Evolutionary conservation across 1,139 yeast species (phyloP).

Genomic region (Geotrichum europaeum): DNA sequence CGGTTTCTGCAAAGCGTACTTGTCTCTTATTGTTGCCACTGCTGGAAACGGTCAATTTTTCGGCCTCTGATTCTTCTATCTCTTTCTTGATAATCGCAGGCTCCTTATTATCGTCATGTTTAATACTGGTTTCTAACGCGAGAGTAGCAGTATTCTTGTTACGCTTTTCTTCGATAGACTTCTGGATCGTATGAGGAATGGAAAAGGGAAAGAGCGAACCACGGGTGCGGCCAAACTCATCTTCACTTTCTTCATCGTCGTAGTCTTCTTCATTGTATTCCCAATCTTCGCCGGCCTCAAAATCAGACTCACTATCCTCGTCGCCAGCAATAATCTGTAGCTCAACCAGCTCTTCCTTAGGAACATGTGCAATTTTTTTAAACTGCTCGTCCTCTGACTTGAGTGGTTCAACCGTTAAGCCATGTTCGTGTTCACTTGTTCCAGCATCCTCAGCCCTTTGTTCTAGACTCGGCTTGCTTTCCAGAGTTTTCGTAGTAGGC

Average conservation of each 20-base stretch:
- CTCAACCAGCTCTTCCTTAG: slow-evolving; percentile 41
- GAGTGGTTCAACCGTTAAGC: neutral
- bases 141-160: neutral
- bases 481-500: neutral
- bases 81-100: neutral
- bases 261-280: slow-evolving; percentile 32
- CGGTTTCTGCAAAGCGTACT: slow-evolving; percentile 32
- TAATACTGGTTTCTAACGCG: neutral
- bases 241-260: slow-evolving; percentile 36
- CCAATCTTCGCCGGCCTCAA: slow-evolving; percentile 33
- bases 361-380: neutral
- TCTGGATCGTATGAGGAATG: slow-evolving; percentile 7
- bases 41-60: neutral
- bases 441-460: neutral
- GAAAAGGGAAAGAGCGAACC: slow-evolving; percentile 34
- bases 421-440: neutral
- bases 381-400: neutral
- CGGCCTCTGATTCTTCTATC: neutral
- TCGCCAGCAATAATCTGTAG: slow-evolving; percentile 52
- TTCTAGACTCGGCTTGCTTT: neutral
- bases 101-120: neutral
- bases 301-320: slow-evolving; percentile 40
- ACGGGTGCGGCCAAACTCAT: slow-evolving; percentile 37
- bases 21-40: slow-evolving; percentile 19
- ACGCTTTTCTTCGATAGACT: slow-evolving; percentile 13